Evolutionary conservation across 306 rosid genomes (phyloP), one percentile per base, ranked within the genome.

Genomic region (Mucuna pruriens): DNA sequence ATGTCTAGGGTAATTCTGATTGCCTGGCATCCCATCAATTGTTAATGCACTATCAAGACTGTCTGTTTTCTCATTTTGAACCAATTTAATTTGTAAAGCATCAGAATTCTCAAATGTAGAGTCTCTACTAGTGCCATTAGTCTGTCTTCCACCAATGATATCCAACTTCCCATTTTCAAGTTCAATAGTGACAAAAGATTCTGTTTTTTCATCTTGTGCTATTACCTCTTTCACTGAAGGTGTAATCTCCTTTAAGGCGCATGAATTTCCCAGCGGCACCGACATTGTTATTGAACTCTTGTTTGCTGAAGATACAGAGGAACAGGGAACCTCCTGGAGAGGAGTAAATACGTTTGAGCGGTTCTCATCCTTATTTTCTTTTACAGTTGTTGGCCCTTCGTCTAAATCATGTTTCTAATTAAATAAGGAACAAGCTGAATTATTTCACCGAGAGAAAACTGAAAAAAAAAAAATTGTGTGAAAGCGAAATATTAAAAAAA

Each of bases 1-100:
- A 83, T 95, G 92, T 84, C 97, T 93, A 4, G 94, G 98, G 87
- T 88, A 95, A 70, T 84, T 91, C 77, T 85, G 96, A 84, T 92
- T 82, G 70, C 84, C 84, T 86, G 87, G 99, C 87, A 85, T 87
- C 80, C 89, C 93, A 74, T 89, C 92, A 48, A 83, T 72, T 75
- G 92, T 81, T 74, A 85, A 73, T 77, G 86, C 78, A 73, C 85
- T 84, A 74, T 82, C 84, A 54, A 91, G 78, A 84, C 86, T 83
- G 83, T 88, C 86, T 77, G 77, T 84, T 76, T 87, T 87, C 86
- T 89, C 89, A 80, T 77, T 77, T 76, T 86, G 89, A 80, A 77
- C 86, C 77, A 77, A 76, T 84, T 85, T 85, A 79, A 80, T 82
- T 7, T 31, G 85, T 19, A 77, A 70, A 85, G 89, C 77, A 83